Conservation (phyloP, 139 green algal genomes). For the Mesotaenium endlicherianum region DNA sequence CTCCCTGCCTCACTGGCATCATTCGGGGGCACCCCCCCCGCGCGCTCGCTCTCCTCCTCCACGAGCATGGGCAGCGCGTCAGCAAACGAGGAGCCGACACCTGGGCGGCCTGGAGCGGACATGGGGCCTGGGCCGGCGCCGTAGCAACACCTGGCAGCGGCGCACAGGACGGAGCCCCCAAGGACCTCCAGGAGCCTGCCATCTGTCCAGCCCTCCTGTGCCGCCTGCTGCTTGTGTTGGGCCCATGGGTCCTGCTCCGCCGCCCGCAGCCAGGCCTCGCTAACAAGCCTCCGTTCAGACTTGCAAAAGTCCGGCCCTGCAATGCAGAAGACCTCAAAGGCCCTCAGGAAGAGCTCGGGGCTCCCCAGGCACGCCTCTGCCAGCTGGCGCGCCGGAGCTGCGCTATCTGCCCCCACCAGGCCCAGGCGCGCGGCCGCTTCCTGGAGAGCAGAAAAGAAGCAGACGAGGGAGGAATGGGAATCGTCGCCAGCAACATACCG, state of each 20-base stretch:
- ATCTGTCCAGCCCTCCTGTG: not conserved
- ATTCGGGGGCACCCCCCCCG: not conserved
- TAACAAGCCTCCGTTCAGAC: not conserved
- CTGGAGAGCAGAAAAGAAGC: too few relatives aligned
- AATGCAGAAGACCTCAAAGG: slow-evolving; percentile 2
- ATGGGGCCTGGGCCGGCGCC: not conserved
- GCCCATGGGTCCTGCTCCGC: not conserved
- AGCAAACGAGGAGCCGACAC: not conserved
- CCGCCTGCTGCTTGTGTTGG: not conserved
- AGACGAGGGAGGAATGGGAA: too few relatives aligned
- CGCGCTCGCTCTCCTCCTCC: not conserved
- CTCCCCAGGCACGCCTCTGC: slow-evolving; percentile 1
- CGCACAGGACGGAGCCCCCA: not conserved
- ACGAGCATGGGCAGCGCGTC: not conserved
- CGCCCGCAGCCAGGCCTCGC: not conserved
- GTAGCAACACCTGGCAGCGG: not conserved
- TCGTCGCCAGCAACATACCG: too few relatives aligned
- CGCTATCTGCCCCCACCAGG: not conserved
- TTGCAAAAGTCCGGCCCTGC: not conserved
- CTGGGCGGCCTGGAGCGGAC: too few relatives aligned
- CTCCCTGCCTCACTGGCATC: not conserved
- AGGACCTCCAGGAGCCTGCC: not conserved
- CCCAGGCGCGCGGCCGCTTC: not conserved
- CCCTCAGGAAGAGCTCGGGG: not conserved
- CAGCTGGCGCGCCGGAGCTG: not conserved